phyloP scores from a whole-genome alignment of 306 rosid species.

The Vachellia collinsii region DNA sequence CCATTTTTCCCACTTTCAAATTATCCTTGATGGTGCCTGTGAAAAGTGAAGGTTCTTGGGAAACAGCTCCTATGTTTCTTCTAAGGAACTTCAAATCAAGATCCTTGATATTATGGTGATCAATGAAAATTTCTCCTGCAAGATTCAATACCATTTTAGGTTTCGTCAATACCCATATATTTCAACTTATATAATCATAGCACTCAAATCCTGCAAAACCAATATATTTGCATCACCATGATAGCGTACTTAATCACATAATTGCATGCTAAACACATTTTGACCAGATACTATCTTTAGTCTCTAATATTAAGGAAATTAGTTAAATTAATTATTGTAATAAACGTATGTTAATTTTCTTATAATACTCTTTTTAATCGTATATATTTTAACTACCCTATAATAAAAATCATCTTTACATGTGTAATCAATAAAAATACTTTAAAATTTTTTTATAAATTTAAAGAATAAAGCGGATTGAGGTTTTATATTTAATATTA shows the following conservation, averaged over 20 bases:
- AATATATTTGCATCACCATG: too few relatives aligned
- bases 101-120: slow-evolving; percentile 64
- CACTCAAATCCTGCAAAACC: too few relatives aligned
- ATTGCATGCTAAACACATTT: background rate
- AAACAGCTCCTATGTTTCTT: slow-evolving; percentile 73
- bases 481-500: too few relatives aligned
- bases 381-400: too few relatives aligned
- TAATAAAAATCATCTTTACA: too few relatives aligned
- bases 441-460: too few relatives aligned
- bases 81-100: slow-evolving; percentile 75
- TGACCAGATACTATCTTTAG: background rate
- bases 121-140: slow-evolving; percentile 76
- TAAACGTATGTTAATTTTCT: too few relatives aligned
- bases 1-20: slow-evolving; percentile 71
- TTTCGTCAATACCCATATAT: background rate
- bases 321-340: too few relatives aligned
- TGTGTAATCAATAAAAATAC: too few relatives aligned
- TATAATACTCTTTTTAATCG: too few relatives aligned
- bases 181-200: slow-evolving; percentile 19
- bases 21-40: slow-evolving; percentile 75
- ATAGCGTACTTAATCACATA: background rate
- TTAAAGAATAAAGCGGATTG: too few relatives aligned
- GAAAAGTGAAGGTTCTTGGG: slow-evolving; percentile 83
- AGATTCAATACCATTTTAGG: slow-evolving; percentile 26
- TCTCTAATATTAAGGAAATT: too few relatives aligned